These are phyloP conservation scores for Diphasiastrum complanatum DNA, from an alignment of 83 land plant genomes.

Conservation along the genomic window DNA sequence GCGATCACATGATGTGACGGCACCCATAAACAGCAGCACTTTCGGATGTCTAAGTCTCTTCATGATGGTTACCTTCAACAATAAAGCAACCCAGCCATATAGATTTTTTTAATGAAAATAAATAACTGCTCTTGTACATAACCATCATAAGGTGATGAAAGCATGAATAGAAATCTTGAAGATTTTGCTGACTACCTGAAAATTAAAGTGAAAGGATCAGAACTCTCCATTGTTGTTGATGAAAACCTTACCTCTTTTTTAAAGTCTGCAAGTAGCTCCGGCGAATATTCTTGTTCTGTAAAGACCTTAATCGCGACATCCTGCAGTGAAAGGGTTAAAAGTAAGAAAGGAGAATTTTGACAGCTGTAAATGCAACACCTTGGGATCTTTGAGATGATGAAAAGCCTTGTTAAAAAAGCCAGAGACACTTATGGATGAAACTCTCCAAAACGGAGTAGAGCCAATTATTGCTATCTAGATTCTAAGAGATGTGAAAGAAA, in stretches of 20 bases:
- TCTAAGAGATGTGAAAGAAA: no score
- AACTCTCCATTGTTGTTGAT: no score
- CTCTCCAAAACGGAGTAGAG: no score
- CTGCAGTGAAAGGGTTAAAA: slow-evolving; percentile 7
- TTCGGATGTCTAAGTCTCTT: slow-evolving; percentile 53
- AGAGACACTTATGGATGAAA: no score
- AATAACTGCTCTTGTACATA: no score
- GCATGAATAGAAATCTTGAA: neutral
- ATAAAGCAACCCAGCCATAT: neutral
- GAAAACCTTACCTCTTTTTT: slow-evolving; percentile 22
- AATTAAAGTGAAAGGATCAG: neutral
- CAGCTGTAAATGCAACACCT: neutral
- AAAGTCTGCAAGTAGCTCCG: slow-evolving; percentile 20
- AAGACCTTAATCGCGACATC: slow-evolving; percentile 28
- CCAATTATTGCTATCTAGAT: no score
- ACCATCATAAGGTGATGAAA: no score
- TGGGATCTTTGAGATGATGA: neutral
- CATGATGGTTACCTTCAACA: slow-evolving; percentile 35
- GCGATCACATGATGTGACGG: slow-evolving; percentile 35
- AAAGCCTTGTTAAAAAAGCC: no score
- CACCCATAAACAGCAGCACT: slow-evolving; percentile 60
- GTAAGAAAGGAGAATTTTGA: neutral
- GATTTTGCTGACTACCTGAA: neutral
- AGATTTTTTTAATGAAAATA: no score
- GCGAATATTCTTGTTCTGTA: slow-evolving; percentile 16